Evolutionary conservation across 345 rosid species (phyloP).

Genomic region (Eucalyptus caleyi): DNA sequence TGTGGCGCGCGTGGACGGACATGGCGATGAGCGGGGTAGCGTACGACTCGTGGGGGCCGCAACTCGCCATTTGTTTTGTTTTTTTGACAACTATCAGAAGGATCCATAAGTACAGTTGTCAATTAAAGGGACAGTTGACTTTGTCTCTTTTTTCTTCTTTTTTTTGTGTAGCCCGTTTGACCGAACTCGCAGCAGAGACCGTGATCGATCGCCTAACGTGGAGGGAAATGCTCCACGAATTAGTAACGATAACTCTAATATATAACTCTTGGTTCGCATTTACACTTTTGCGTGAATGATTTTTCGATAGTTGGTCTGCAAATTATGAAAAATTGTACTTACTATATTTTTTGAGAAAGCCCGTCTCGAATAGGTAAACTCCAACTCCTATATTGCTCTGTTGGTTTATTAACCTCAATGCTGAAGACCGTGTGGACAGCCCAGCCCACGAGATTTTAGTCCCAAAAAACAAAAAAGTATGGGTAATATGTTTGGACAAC

Average conservation of each 20-base stretch:
- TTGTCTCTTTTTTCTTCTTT: neutral
- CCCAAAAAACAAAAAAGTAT: neutral
- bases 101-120: neutral
- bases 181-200: neutral
- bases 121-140: neutral
- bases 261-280: neutral
- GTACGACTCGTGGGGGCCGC: neutral
- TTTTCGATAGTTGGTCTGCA: neutral
- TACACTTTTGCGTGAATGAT: neutral
- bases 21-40: neutral
- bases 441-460: neutral
- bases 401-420: neutral
- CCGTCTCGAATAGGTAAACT: neutral
- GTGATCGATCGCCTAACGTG: neutral
- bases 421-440: neutral
- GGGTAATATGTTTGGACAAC: neutral
- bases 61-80: neutral
- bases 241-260: neutral
- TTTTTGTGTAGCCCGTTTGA: neutral
- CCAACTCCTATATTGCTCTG: neutral
- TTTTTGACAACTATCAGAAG: neutral
- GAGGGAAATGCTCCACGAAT: neutral
- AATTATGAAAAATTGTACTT: neutral
- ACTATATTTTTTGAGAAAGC: neutral
- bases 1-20: neutral